Evolutionary conservation across 352 stramenopile genomes (phyloP), one percentile per base, ranked within the genome.

Genomic region (Thraustochytrium sp.): DNA sequence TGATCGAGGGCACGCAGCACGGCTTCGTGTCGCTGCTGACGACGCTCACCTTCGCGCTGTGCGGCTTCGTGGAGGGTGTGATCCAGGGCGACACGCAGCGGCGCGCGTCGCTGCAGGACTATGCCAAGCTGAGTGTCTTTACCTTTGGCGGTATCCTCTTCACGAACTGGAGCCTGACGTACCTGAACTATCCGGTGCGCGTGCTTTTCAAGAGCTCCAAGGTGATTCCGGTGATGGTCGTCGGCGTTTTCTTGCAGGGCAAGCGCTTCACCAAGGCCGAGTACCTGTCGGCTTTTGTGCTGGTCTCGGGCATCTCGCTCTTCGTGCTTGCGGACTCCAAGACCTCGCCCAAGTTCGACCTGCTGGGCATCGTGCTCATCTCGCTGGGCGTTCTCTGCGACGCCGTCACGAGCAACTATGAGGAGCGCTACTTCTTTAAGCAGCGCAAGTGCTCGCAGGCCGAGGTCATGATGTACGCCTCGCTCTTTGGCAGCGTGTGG

Each of bases 181-280:
- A 97, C 88, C 90, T 99, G 84, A 96, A 90, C 85, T 99, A 98
- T 89, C 96, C 96, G 18, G 97, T 97, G 13, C 94, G 97, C 76
- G 97, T 96, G 26, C 90, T 99, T 11, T 96, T 95, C 62, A 99
- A 99, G 88, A 97, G 90, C 86, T 97, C 94, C 86, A 99, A 99
- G 88, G 98, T 99, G 94, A 97, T 98, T 76, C 96, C 96, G 3
- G 96, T 99, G 64, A 94, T 96, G 91, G 82, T 91, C 21, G 75
- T 86, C 16, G 85, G 85, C 40, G 74, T 84, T 9, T 56, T 87
- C 42, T 63, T 87, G 9, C 64, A 85, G 48, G 77, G 77, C 61
- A 85, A 85, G 77, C 61, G 72, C 49, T 85, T 83, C 65, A 40
- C 48, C 11, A 18, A 23, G 23, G 29, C 76, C 23, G 77, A 85